Conservation (phyloP, 2,329 filamentous ascomycete species). For the Trichoderma sp. region DNA sequence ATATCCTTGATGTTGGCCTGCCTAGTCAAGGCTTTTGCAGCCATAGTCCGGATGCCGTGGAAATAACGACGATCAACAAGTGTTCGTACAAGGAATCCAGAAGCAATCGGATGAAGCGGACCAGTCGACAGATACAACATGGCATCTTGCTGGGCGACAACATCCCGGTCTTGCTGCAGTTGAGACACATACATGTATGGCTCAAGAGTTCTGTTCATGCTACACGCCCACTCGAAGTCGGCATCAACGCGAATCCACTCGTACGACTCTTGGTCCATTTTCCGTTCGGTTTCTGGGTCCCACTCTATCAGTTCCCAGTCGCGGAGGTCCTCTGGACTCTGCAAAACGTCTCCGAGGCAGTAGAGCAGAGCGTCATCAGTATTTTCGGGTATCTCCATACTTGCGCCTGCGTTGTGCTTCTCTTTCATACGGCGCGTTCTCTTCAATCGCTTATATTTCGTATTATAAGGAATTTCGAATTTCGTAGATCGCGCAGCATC, state of each 20-base stretch:
- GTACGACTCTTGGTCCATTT: conserved; percentile 95
- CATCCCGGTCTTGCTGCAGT: conserved; percentile 93
- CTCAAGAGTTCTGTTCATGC: conserved; percentile 79
- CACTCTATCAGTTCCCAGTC: conserved; percentile 89
- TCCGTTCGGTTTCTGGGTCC: conserved; percentile 83
- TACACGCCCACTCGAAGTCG: conserved; percentile 97
- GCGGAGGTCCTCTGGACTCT: conserved; percentile 76
- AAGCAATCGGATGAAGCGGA: conserved; percentile 77
- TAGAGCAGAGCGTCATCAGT: conserved; percentile 86
- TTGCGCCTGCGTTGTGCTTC: conserved; percentile 60
- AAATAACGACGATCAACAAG: conserved; percentile 92
- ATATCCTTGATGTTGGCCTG: conserved; percentile 70
- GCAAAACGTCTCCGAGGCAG: conserved; percentile 87
- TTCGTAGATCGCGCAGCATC: conserved; percentile 72
- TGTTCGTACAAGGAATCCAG: conserved; percentile 86
- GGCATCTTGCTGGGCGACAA: conserved; percentile 81
- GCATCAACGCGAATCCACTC: conserved; percentile 99
- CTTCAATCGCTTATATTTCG: conserved; percentile 97
- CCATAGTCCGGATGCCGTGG: conserved; percentile 86
- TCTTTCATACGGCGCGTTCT: conserved; percentile 82
- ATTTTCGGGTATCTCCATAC: conserved; percentile 62
- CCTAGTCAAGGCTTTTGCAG: conserved; percentile 75
- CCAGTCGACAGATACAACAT: conserved; percentile 72
- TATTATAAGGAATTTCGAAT: conserved; percentile 97
- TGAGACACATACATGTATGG: conserved; percentile 98